Conservation (phyloP, 768 basidiomycete genomes). For the Rhizopogon roseolus region DNA sequence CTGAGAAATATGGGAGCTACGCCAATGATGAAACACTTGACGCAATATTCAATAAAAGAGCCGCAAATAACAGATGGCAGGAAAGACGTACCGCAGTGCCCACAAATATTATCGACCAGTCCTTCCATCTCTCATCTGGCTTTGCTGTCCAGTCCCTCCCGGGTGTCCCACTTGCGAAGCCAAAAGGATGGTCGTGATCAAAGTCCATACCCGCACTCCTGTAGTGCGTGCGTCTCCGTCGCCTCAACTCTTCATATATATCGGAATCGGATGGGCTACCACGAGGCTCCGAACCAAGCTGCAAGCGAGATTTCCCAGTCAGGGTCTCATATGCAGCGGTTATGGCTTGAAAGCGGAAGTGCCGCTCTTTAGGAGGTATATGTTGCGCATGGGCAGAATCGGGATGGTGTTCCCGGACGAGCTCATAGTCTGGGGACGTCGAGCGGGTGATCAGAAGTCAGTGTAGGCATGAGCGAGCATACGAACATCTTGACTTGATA, state of each 20-base stretch:
- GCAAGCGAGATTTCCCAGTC: constrained; percentile 28
- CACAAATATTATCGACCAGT: constrained; percentile 41
- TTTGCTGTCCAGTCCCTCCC: constrained; percentile 24
- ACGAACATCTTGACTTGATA: constrained; percentile 67
- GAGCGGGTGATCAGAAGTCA: not conserved
- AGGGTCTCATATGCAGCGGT: constrained; percentile 60
- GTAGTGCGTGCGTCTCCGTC: constrained; percentile 37
- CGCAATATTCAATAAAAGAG: not conserved
- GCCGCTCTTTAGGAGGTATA: constrained; percentile 40
- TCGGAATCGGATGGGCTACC: constrained; percentile 24
- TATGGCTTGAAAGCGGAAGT: constrained; percentile 60
- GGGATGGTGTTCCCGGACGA: constrained; percentile 69
- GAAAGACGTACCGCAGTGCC: constrained; percentile 42
- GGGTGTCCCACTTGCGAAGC: constrained; percentile 3
- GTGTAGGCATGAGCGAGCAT: not conserved
- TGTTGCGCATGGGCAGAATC: constrained; percentile 46
- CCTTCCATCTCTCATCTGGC: constrained; percentile 46
- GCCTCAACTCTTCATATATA: constrained; percentile 47
- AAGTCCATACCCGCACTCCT: constrained; percentile 13
- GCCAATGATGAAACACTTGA: constrained; percentile 40
- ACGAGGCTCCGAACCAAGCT: not conserved
- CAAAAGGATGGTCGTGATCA: constrained; percentile 25
- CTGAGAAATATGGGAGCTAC: constrained; percentile 39
- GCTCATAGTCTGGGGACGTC: constrained; percentile 55
- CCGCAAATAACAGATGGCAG: not conserved